Conservation (phyloP, 768 basidiomycete species). For the Amanita inopinata region DNA sequence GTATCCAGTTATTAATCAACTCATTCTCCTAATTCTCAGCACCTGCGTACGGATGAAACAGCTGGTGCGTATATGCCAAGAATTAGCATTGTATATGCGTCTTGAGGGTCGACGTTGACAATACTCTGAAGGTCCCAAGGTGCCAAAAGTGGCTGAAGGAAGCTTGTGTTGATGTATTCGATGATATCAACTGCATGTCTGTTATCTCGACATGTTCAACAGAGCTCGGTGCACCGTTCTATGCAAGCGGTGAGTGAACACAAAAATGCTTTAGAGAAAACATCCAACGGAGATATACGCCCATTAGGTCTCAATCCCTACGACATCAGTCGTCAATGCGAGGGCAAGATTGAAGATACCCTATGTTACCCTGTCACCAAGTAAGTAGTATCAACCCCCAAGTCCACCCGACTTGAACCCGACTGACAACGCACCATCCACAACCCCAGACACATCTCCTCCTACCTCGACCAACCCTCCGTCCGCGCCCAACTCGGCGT, state of each 20-base stretch:
- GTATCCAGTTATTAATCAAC: slow-evolving; percentile 24
- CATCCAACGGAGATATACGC: neutral
- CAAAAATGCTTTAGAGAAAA: slow-evolving; percentile 2
- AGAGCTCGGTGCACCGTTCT: slow-evolving; percentile 35
- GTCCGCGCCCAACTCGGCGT: slow-evolving; percentile 55
- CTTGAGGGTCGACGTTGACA: neutral
- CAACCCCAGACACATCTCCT: slow-evolving; percentile 37
- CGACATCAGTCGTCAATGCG: slow-evolving; percentile 57
- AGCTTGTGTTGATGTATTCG: slow-evolving; percentile 54
- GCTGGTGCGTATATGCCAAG: no score
- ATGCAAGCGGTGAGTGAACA: slow-evolving; percentile 26
- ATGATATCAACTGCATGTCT: slow-evolving; percentile 55
- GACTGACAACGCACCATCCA: neutral
- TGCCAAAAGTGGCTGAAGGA: slow-evolving; percentile 48
- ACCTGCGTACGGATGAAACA: slow-evolving; percentile 52
- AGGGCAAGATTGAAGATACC: slow-evolving; percentile 32
- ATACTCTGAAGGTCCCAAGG: slow-evolving; percentile 39
- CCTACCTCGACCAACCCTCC: slow-evolving; percentile 52
- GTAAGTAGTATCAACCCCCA: slow-evolving; percentile 12
- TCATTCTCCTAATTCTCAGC: slow-evolving; percentile 23
- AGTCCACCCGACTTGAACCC: neutral
- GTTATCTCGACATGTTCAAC: slow-evolving; percentile 52
- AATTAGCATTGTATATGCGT: slow-evolving; percentile 35
- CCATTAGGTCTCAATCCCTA: slow-evolving; percentile 44
- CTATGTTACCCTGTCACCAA: slow-evolving; percentile 52